Percentiles rank a stretch among this genome's conserved stretches.
Evolutionary conservation across 345 rosid species (phyloP).

Genomic region (Mercurialis annua): DNA sequence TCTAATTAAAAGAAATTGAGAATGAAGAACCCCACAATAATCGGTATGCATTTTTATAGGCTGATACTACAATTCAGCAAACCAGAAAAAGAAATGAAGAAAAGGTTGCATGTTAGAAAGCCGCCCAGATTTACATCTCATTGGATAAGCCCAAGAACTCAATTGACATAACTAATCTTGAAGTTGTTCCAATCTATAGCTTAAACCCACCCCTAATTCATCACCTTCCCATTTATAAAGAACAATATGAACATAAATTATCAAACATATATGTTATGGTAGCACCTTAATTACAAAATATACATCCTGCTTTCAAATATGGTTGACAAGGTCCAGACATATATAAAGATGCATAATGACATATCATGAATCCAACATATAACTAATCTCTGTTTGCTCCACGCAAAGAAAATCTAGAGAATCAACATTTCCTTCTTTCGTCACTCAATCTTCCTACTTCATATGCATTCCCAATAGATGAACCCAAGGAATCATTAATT

Average conservation of each 20-base stretch:
- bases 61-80: not conserved
- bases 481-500: not conserved
- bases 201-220: conserved; percentile 4
- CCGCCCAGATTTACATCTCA: not conserved
- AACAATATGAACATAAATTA: not conserved
- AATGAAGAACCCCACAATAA: not conserved
- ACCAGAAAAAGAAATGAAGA: not conserved
- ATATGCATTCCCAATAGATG: no score
- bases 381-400: not conserved
- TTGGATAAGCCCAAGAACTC: not conserved
- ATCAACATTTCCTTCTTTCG: not conserved
- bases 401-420: not conserved
- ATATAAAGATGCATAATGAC: not conserved
- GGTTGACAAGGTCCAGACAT: not conserved
- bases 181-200: not conserved
- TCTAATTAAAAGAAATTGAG: not conserved
- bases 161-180: not conserved
- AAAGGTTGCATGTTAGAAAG: not conserved
- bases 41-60: not conserved
- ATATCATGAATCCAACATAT: not conserved
- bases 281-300: no score
- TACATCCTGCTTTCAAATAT: not conserved
- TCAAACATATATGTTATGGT: not conserved
- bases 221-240: not conserved
- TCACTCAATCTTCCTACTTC: no score